These are phyloP conservation scores for Cyathus striatus DNA, from an alignment of 768 basidiomycete species.

Conservation along the genomic window DNA sequence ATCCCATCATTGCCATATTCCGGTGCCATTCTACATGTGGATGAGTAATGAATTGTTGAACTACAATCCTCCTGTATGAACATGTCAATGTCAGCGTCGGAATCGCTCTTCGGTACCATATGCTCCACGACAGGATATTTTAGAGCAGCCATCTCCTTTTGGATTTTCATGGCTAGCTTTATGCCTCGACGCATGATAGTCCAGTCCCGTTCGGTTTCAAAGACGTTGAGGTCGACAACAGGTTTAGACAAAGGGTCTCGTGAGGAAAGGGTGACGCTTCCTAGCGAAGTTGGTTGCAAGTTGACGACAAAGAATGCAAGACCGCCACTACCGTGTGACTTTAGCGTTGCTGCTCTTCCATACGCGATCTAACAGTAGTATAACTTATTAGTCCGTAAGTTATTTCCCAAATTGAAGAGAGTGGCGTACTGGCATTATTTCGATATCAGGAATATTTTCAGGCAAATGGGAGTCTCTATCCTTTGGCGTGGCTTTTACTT, in stretches of 20 bases:
- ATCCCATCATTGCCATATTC: constrained; percentile 11
- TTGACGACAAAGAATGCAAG: constrained; percentile 14
- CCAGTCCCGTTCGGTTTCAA: constrained; percentile 18
- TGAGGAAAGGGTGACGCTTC: constrained; percentile 17
- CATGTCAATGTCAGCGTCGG: constrained; percentile 21
- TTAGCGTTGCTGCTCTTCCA: too few species aligned
- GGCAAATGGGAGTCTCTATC: constrained; percentile 5
- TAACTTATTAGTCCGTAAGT: too few species aligned
- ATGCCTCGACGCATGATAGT: constrained; percentile 17
- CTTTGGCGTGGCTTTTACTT: constrained; percentile 11
- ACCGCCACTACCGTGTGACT: constrained; percentile 12
- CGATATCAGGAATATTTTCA: constrained; percentile 31
- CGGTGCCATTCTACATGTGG: constrained; percentile 30
- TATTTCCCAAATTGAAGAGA: background rate
- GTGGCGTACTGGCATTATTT: constrained; percentile 23
- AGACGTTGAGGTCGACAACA: constrained; percentile 20
- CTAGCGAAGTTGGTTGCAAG: constrained; percentile 15
- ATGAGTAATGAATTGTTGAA: constrained; percentile 28
- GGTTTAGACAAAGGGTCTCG: constrained; percentile 22
- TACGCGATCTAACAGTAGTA: constrained; percentile 8
- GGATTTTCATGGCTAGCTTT: constrained; percentile 15
- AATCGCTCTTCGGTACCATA: constrained; percentile 17
- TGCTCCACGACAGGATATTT: constrained; percentile 16
- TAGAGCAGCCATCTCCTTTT: constrained; percentile 10
- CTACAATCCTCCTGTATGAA: constrained; percentile 16